A percentile compares a stretch with the other conserved stretches of the same genome.
Evolutionary conservation across 805 yeast species (phyloP).

Genomic region (Candida andamanensis): DNA sequence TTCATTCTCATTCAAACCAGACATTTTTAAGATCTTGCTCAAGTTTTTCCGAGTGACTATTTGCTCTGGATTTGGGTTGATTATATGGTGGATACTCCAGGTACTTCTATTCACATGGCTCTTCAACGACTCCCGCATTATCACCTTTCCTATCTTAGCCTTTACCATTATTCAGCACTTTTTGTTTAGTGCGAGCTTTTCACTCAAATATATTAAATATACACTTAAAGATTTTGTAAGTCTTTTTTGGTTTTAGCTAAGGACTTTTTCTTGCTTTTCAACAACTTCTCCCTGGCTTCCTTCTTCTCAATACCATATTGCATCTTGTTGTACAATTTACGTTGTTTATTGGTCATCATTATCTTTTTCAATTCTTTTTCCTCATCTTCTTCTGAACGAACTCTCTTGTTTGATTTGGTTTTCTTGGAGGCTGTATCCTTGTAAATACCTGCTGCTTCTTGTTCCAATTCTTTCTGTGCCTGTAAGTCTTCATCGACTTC

Average conservation of each 20-base stretch:
- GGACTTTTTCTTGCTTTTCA: constrained; percentile 65
- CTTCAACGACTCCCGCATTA: not conserved
- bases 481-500: constrained; percentile 55
- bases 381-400: constrained; percentile 52
- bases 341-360: constrained; percentile 97
- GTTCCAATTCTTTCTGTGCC: constrained; percentile 82
- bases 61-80: constrained; percentile 4
- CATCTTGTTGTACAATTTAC: constrained; percentile 91
- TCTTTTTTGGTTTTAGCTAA: constrained; percentile 57
- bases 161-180: no score
- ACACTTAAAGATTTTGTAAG: constrained; percentile 17
- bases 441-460: constrained; percentile 72
- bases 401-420: constrained; percentile 35
- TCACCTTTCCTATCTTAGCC: no score
- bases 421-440: constrained; percentile 28
- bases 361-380: constrained; percentile 90
- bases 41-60: constrained; percentile 5
- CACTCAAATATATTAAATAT: not conserved
- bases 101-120: not conserved
- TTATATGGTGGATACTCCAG: constrained; percentile 17
- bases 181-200: no score
- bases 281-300: constrained; percentile 65
- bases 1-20: constrained; percentile 26
- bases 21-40: constrained; percentile 25
- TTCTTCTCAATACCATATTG: constrained; percentile 84